Conservation (phyloP, 768 basidiomycete genomes). For the Inosperma sp. region DNA sequence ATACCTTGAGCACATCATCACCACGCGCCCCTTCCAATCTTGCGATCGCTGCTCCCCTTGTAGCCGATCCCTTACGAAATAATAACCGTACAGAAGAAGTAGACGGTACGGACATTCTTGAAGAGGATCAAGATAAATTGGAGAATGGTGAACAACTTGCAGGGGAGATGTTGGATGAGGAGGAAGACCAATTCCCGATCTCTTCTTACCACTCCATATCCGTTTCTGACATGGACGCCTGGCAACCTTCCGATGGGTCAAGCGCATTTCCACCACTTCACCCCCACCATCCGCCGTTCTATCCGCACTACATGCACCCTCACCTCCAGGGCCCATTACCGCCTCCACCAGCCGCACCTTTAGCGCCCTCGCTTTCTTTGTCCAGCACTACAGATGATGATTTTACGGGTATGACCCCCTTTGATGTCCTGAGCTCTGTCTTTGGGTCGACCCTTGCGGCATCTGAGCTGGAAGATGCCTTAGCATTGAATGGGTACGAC, state of each 20-base stretch:
- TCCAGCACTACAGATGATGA: constrained; percentile 5
- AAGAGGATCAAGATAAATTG: constrained; percentile 56
- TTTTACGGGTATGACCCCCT: constrained; percentile 92
- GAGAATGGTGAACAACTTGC: constrained; percentile 38
- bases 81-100: not conserved
- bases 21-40: constrained; percentile 75
- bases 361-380: not conserved
- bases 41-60: constrained; percentile 85
- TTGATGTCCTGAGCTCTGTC: constrained; percentile 91
- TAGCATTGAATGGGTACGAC: constrained; percentile 84
- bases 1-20: constrained; percentile 79
- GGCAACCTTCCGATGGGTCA: constrained; percentile 26
- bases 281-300: too few relatives aligned
- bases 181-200: constrained; percentile 87
- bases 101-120: constrained; percentile 40
- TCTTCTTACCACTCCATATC: constrained; percentile 55
- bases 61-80: constrained; percentile 57
- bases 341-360: constrained; percentile 29
- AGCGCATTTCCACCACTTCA: too few relatives aligned
- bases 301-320: too few relatives aligned
- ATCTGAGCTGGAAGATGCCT: constrained; percentile 89
- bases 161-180: constrained; percentile 46
- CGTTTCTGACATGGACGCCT: constrained; percentile 60
- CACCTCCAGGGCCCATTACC: too few relatives aligned
- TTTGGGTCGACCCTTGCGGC: constrained; percentile 89